Conservation (phyloP, 345 rosid species). For the Lumnitzera littorea region DNA sequence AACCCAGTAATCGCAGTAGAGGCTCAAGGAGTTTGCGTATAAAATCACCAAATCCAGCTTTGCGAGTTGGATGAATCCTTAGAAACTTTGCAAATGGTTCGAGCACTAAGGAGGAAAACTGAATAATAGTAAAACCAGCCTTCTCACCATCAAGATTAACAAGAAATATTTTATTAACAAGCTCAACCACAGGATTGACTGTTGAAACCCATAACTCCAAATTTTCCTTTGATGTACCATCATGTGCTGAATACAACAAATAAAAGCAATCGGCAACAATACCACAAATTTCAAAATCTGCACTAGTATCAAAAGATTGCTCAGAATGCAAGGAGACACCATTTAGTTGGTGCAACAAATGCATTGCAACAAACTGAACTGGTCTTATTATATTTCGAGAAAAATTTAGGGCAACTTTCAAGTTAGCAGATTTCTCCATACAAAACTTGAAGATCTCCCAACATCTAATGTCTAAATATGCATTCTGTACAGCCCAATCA, state of each 20-base stretch:
- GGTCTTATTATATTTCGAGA: constrained; percentile 53
- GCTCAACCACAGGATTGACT: constrained; percentile 39
- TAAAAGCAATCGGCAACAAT: constrained; percentile 52
- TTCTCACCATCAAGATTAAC: constrained; percentile 30
- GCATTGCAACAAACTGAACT: constrained; percentile 33
- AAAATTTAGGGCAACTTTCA: constrained; percentile 47
- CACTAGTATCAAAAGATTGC: constrained; percentile 21
- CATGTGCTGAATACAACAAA: constrained; percentile 48
- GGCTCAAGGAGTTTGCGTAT: constrained; percentile 65
- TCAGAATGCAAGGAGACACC: constrained; percentile 12
- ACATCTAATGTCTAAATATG: constrained; percentile 63
- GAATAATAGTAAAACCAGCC: constrained; percentile 35
- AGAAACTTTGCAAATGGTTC: constrained; percentile 76
- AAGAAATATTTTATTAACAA: constrained; percentile 31
- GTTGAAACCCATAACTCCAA: constrained; percentile 67
- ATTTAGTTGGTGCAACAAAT: constrained; percentile 26
- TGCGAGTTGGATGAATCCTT: constrained; percentile 66
- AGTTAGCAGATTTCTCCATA: constrained; percentile 46
- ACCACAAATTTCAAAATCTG: constrained; percentile 38
- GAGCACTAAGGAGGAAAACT: constrained; percentile 55
- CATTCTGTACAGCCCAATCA: constrained; percentile 13
- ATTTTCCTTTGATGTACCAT: constrained; percentile 54
- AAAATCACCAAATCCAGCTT: constrained; percentile 65
- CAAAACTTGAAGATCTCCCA: constrained; percentile 77
- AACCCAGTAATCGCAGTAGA: constrained; percentile 44